A percentile compares a stretch with the other conserved stretches of the same genome.
phyloP scores from a whole-genome alignment of 2,329 filamentous ascomycete species.

The Clonostachys rhizophaga region DNA sequence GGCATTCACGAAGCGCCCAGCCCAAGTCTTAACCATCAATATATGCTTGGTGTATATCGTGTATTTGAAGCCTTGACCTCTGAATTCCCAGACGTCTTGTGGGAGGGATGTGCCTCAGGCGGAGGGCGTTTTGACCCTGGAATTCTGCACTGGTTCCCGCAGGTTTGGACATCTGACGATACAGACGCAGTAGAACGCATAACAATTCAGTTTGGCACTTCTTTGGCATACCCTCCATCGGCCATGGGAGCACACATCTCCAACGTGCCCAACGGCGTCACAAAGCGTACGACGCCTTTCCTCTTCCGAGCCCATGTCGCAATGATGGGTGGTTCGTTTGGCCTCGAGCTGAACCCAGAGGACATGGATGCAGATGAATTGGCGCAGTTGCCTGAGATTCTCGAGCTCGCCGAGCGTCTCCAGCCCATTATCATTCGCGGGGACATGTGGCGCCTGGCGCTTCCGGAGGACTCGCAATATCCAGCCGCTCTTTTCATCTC shows the following conservation, averaged over 20 bases:
- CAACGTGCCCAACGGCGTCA: conserved; percentile 54
- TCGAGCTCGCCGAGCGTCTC: conserved; percentile 47
- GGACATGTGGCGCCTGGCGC: conserved; percentile 52
- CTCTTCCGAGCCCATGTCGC: conserved; percentile 60
- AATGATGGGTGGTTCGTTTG: conserved; percentile 65
- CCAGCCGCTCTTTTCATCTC: conserved; percentile 57
- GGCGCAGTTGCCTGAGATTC: conserved; percentile 45
- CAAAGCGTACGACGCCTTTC: conserved; percentile 48
- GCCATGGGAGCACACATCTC: conserved; percentile 64
- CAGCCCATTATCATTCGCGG: conserved; percentile 56
- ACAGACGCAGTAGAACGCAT: conserved; percentile 59
- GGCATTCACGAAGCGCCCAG: conserved; percentile 55
- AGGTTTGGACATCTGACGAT: conserved; percentile 62
- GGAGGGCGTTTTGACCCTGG: conserved; percentile 62
- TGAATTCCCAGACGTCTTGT: conserved; percentile 56
- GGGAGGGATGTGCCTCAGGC: conserved; percentile 62
- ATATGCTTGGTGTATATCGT: conserved; percentile 60
- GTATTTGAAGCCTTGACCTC: conserved; percentile 57
- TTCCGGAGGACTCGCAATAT: conserved; percentile 57
- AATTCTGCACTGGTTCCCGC: conserved; percentile 59
- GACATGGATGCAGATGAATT: conserved; percentile 44
- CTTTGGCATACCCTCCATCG: conserved; percentile 55
- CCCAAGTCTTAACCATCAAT: conserved; percentile 49
- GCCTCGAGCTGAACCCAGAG: conserved; percentile 56
- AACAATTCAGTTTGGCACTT: conserved; percentile 60